A percentile compares a stretch with the other conserved stretches of the same genome.
Evolutionary conservation across 352 stramenopile species (phyloP).

Genomic region (Pythium apleroticum): DNA sequence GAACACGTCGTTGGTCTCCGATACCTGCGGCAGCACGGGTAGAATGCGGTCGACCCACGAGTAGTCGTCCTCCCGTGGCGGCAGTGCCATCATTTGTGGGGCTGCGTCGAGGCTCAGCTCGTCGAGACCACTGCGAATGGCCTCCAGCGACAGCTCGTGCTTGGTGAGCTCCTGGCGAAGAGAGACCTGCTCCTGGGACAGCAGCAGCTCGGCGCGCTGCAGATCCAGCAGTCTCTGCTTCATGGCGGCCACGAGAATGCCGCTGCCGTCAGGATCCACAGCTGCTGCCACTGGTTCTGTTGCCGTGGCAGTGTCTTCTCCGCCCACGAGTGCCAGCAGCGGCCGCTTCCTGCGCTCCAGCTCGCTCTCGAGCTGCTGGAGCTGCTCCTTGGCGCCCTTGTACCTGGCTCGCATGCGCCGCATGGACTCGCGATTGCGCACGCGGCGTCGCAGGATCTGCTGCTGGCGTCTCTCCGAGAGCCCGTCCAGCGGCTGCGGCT

Average conservation of each 20-base stretch:
- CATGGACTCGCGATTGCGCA: constrained; percentile 38
- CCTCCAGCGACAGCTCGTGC: not conserved
- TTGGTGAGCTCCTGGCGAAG: not conserved
- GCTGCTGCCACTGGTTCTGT: too few relatives aligned
- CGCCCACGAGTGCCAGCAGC: not conserved
- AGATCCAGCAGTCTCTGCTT: constrained; percentile 13
- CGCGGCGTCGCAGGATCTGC: constrained; percentile 25
- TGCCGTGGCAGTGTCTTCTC: not conserved
- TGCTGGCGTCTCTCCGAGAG: constrained; percentile 13
- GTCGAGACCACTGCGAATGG: constrained; percentile 1
- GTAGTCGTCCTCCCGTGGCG: constrained; percentile 13
- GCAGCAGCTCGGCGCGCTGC: constrained; percentile 8
- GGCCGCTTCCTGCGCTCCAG: constrained; percentile 7
- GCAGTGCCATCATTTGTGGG: not conserved
- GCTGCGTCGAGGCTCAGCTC: constrained; percentile 14
- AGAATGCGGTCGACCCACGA: constrained; percentile 20
- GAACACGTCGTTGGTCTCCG: constrained; percentile 20
- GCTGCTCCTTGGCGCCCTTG: constrained; percentile 27
- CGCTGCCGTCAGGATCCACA: not conserved
- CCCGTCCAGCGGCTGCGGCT: constrained; percentile 23
- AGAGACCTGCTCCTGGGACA: constrained; percentile 9
- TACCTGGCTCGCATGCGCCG: constrained; percentile 29
- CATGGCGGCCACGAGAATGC: constrained; percentile 1
- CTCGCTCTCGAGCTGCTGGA: constrained; percentile 14
- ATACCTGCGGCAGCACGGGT: constrained; percentile 18